Evolutionary conservation across 2,329 filamentous ascomycete species (phyloP).

Genomic region (Epichloe bromicola): DNA sequence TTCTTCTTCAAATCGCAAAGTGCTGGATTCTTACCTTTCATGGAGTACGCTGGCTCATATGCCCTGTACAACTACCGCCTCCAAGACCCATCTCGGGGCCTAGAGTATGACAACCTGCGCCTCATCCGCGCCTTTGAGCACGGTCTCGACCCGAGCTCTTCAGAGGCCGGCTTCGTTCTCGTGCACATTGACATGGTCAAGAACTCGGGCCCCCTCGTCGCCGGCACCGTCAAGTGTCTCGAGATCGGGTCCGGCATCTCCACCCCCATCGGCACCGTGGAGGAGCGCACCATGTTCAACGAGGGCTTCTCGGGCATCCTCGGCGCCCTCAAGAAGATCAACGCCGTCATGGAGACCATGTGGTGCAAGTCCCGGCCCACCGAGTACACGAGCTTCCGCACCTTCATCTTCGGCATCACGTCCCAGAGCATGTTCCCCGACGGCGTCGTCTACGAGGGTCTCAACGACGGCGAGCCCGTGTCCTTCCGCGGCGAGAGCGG

Average conservation of each 20-base stretch:
- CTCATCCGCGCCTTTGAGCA: slow-evolving; percentile 85
- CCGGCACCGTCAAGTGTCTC: slow-evolving; percentile 56
- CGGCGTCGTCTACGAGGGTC: slow-evolving; percentile 79
- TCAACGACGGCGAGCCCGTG: slow-evolving; percentile 55
- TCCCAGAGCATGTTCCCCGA: slow-evolving; percentile 88
- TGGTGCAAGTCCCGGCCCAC: slow-evolving; percentile 77
- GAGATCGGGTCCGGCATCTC: slow-evolving; percentile 30
- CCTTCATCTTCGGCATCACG: slow-evolving; percentile 95
- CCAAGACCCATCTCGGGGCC: slow-evolving; percentile 39
- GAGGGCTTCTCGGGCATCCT: slow-evolving; percentile 49
- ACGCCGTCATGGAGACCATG: slow-evolving; percentile 78
- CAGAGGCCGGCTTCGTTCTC: slow-evolving; percentile 90
- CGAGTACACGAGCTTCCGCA: slow-evolving; percentile 81
- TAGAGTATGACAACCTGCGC: slow-evolving; percentile 57
- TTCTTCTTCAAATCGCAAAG: slow-evolving; percentile 17
- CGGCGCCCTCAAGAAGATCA: slow-evolving; percentile 48
- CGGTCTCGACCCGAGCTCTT: slow-evolving; percentile 73
- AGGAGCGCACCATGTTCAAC: slow-evolving; percentile 47
- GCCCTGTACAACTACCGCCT: slow-evolving; percentile 57
- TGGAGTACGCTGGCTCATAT: slow-evolving; percentile 67
- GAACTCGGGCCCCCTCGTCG: slow-evolving; percentile 66
- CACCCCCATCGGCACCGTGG: slow-evolving; percentile 10
- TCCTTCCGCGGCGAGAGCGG: slow-evolving; percentile 86
- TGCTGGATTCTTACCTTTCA: slow-evolving; percentile 75
- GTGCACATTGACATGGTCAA: slow-evolving; percentile 94